A percentile compares a stretch with the other conserved stretches of the same genome.
Evolutionary conservation across 345 rosid genomes (phyloP).

Genomic region (Pistacia vera): DNA sequence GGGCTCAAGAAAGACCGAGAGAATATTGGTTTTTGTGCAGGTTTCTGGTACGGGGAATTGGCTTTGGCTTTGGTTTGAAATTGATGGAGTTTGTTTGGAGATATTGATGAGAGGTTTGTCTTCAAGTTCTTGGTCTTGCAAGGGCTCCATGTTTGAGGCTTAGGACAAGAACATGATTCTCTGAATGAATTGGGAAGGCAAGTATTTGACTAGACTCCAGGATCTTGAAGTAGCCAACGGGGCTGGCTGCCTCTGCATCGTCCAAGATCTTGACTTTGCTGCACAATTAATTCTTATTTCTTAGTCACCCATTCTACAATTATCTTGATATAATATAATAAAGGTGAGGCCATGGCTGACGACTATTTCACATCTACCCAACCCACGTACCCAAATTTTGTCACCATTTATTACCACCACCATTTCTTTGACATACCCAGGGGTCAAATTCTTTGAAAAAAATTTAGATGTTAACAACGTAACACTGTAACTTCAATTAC

Average conservation of each 20-base stretch:
- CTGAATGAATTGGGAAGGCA: neutral
- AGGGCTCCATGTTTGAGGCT: slow-evolving; percentile 27
- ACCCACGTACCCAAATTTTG: neutral
- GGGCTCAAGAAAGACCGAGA: slow-evolving; percentile 54
- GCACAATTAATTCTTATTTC: neutral
- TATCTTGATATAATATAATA: neutral
- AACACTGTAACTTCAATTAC: too few relatives aligned
- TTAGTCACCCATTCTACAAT: neutral
- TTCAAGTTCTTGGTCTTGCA: slow-evolving; percentile 29
- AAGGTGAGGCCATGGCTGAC: neutral
- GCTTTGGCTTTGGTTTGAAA: neutral
- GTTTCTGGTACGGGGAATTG: neutral
- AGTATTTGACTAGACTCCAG: neutral
- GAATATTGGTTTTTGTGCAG: slow-evolving; percentile 17
- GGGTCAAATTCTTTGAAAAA: too few relatives aligned
- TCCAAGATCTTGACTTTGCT: slow-evolving; percentile 7
- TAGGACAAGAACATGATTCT: neutral
- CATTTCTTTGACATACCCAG: too few relatives aligned
- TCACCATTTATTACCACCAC: neutral
- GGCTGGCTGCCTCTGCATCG: neutral
- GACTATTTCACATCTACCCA: neutral
- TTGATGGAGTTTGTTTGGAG: neutral
- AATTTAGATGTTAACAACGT: too few relatives aligned
- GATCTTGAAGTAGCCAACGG: neutral
- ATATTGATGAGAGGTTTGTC: slow-evolving; percentile 2